Evolutionary conservation across 2,329 filamentous ascomycete species (phyloP), one percentile per base, ranked within the genome.

Genomic region (Cordyceps farinosa): DNA sequence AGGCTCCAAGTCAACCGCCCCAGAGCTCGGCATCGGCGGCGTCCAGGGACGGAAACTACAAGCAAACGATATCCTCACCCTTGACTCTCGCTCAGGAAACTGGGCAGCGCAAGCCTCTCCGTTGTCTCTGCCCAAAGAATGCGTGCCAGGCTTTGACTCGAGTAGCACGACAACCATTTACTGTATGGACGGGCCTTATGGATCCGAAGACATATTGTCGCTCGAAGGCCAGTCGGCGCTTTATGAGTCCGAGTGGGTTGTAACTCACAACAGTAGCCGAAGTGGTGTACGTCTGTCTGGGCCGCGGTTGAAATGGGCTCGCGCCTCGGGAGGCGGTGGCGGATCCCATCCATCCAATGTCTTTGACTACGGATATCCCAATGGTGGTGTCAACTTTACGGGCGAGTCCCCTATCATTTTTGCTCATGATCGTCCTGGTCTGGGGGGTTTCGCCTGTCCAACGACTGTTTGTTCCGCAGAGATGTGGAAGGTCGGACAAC

Each of bases 371-470:
- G 84, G 85, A 3, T 88, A 87, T 69, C 82, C 83, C 1, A 70
- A 84, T 1, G 84, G 84, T 0, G 79, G 80, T 0, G 67, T 87
- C 34, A 87, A 87, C 66, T 88, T 82, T 80, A 86, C 84, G 0
- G 85, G 85, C 5, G 84, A 87, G 62, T 82, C 84, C 36, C 80
- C 83, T 2, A 83, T 82, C 27, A 81, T 88, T 22, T 86, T 88
- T 55, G 79, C 84, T 0, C 76, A 82, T 6, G 85, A 88, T 68
- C 80, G 79, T 57, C 86, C 85, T 0, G 84, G 86, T 66, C 80
- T 87, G 64, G 85, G 85, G 7, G 85, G 85, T 0, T 87, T 88
- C 63, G 77, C 86, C 0, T 84, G 79, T 40, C 80, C 77, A 10
- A 80, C 80, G 2, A 87, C 84, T 0, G 77, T 86, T 11, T 77